phyloP scores from a whole-genome alignment of 2,329 filamentous ascomycete species.

The Paraphoma chrysanthemicola region DNA sequence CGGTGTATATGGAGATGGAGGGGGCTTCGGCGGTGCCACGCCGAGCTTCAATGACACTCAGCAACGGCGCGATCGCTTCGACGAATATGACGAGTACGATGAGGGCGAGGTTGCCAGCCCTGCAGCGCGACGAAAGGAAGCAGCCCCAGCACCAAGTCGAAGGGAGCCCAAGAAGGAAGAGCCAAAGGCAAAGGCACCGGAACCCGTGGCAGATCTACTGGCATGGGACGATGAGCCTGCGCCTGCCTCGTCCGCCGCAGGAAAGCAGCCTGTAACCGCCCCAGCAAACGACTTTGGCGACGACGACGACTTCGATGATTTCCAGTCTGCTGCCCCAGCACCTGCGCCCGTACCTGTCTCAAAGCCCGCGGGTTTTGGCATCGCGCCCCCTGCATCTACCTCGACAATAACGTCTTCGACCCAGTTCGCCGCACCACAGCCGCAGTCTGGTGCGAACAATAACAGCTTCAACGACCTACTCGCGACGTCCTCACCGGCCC shows the following conservation, averaged over 20 bases:
- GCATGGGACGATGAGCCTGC: slow-evolving; percentile 82
- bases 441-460: slow-evolving; percentile 81
- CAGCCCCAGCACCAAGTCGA: slow-evolving; percentile 39
- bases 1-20: slow-evolving; percentile 91
- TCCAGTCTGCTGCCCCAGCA: slow-evolving; percentile 77
- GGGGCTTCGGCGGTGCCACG: slow-evolving; percentile 82
- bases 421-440: slow-evolving; percentile 82
- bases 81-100: slow-evolving; percentile 97
- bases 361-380: slow-evolving; percentile 67
- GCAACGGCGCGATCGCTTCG: slow-evolving; percentile 77
- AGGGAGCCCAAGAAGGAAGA: slow-evolving; percentile 67
- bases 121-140: slow-evolving; percentile 60
- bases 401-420: slow-evolving; percentile 62
- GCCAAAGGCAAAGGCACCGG: slow-evolving; percentile 73
- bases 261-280: slow-evolving; percentile 51
- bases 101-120: slow-evolving; percentile 69
- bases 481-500: slow-evolving; percentile 79
- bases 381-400: slow-evolving; percentile 56
- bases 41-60: slow-evolving; percentile 70
- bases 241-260: slow-evolving; percentile 55
- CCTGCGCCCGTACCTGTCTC: slow-evolving; percentile 46
- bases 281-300: slow-evolving; percentile 57
- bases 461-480: slow-evolving; percentile 83
- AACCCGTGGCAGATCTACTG: slow-evolving; percentile 90
- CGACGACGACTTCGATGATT: slow-evolving; percentile 97